Base-by-base conservation (phyloP, 306 rosid genomes). In the Purshia tridentata region DNA sequence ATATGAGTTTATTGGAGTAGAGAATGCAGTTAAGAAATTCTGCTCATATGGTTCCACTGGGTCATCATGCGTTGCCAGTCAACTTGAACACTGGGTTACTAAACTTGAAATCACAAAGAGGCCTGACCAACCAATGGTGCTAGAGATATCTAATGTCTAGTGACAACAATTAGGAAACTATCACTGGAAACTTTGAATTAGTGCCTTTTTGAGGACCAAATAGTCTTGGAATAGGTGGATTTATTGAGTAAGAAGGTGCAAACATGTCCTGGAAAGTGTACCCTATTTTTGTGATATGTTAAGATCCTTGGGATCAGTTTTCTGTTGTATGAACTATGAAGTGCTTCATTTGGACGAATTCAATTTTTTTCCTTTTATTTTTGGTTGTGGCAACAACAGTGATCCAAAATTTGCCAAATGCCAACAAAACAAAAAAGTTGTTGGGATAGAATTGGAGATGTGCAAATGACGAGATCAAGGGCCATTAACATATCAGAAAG, bases 31-130 rank as follows among this genome's bases (percentile, higher is more conserved):
- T 59, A 66, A 89, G 72, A 94, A 94, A 54, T 91, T 94, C 79
- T 46, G 84, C 79, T 94, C 99, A 3, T 94, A 94, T 51, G 99
- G 99, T 60, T 91, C 97, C 12, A 91, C 99, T 0, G 99, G 99
- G 46, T 86, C 96, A 56, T 88, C 86, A 41, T 94, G 97, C 41
- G 97, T 94, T 63, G 90, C 96, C 65, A 64, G 72, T 74, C 96
- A 94, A 78, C 70, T 94, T 20, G 76, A 69, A 13, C 78, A 82
- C 71, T 94, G 99, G 99, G 74, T 78, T 44, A 67, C 73, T 15
- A 86, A 86, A 69, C 89, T 94, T 79, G 87, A 76, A 82, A 66
- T 88, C 60, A 65, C 56, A 3, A 62, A 67, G 72, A 6, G 54
- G 68, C 10, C 13, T 23, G 67, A 46, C 18, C 37, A 60, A 7